Evolutionary conservation across 202 grass and related monocot genomes (phyloP).

Genomic region (Bolboschoenoplectus hybrid): DNA sequence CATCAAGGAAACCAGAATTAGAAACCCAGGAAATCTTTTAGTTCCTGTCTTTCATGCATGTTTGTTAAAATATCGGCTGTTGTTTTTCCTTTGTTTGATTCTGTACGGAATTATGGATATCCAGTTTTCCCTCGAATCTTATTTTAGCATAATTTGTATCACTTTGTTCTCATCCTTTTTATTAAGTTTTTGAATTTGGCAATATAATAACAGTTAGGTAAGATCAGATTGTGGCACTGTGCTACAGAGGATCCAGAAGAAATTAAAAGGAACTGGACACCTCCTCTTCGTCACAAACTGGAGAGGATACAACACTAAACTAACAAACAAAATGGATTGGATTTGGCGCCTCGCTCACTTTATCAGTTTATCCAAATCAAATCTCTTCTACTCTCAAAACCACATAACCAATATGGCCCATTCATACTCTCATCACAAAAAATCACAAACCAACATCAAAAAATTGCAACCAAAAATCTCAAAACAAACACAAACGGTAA

Average conservation of each 20-base stretch:
- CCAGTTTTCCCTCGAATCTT: too few species aligned
- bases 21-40: too few species aligned
- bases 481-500: conserved; percentile 3
- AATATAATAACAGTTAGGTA: too few species aligned
- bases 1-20: too few species aligned
- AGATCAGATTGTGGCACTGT: neutral
- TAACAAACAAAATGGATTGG: conserved; percentile 34
- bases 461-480: conserved; percentile 29
- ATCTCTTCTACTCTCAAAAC: conserved; percentile 26
- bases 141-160: too few species aligned
- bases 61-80: too few species aligned
- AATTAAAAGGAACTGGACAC: neutral
- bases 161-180: too few species aligned
- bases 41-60: too few species aligned
- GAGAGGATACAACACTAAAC: conserved; percentile 43
- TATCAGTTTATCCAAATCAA: conserved; percentile 33
- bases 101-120: too few species aligned
- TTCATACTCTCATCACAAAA: neutral
- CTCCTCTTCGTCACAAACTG: neutral
- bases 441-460: neutral
- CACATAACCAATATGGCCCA: neutral
- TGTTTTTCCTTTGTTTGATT: too few species aligned
- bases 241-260: neutral
- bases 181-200: too few species aligned
- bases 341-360: conserved; percentile 34